A percentile compares a stretch with the other conserved stretches of the same genome.
Conservation (phyloP, 169 alveolate species). For the Plasmodium knowlesi region DNA sequence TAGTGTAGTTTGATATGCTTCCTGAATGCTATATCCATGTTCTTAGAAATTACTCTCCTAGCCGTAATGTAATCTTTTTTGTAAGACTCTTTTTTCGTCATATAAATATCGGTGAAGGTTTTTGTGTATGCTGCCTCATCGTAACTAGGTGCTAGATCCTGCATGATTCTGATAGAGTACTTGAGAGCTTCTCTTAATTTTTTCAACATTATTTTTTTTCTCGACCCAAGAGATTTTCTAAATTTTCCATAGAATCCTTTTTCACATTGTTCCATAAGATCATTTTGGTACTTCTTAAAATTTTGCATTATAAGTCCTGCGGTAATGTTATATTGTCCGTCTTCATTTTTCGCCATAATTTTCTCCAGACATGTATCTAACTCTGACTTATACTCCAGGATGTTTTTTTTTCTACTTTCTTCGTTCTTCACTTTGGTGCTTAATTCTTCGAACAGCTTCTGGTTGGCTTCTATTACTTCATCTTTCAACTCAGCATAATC, state of each 20-base stretch:
- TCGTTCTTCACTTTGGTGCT: not conserved
- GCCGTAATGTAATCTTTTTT: not conserved
- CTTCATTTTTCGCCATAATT: conserved; percentile 6
- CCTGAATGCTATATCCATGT: not conserved
- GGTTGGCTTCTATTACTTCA: not conserved
- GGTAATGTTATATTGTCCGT: conserved; percentile 6
- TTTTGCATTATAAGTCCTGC: not conserved
- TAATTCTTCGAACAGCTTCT: conserved; percentile 1
- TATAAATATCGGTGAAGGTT: conserved; percentile 7
- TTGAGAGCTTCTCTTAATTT: conserved; percentile 12
- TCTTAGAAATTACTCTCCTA: conserved; percentile 16
- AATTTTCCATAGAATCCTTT: conserved; percentile 26
- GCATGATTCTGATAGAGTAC: conserved; percentile 8
- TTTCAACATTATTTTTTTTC: conserved; percentile 1
- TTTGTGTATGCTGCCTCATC: conserved; percentile 6
- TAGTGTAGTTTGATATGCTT: not conserved
- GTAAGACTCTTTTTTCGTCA: not conserved
- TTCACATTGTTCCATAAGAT: not conserved
- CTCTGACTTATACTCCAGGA: conserved; percentile 1
- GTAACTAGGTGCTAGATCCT: conserved; percentile 42
- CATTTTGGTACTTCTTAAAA: not conserved
- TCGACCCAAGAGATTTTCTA: conserved; percentile 16
- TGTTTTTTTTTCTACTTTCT: conserved; percentile 21
- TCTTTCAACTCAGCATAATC: not conserved
- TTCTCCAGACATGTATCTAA: not conserved